Percentiles rank a stretch among this genome's conserved stretches.
Evolutionary conservation across 2,329 filamentous ascomycete species (phyloP).

Genomic region (Plectosphaerella cucumerina): DNA sequence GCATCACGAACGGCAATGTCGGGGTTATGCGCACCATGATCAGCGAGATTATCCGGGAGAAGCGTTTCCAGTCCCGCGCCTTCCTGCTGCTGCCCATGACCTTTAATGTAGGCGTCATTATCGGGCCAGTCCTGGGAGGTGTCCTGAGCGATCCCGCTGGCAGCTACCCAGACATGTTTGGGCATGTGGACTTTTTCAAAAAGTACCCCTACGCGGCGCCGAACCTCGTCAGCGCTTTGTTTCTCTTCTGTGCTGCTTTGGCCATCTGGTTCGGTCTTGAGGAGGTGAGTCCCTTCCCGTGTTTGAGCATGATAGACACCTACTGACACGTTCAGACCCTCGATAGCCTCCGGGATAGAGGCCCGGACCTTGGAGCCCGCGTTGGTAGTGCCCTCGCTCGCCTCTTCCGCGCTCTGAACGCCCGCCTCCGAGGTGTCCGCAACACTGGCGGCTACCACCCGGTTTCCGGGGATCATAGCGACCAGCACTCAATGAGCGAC

Average conservation of each 20-base stretch:
- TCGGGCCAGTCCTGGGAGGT: constrained; percentile 55
- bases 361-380: constrained; percentile 37
- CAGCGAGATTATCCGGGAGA: constrained; percentile 43
- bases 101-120: constrained; percentile 41
- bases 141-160: constrained; percentile 61
- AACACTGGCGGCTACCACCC: constrained; percentile 23
- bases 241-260: constrained; percentile 38
- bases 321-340: constrained; percentile 32
- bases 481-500: constrained; percentile 18
- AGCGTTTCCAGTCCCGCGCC: constrained; percentile 42
- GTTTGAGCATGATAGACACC: neutral
- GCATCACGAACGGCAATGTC: constrained; percentile 47
- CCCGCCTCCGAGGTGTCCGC: constrained; percentile 6
- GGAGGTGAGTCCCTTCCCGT: constrained; percentile 30
- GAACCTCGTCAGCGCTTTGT: constrained; percentile 47
- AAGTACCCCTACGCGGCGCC: constrained; percentile 51
- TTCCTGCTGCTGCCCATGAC: constrained; percentile 44
- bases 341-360: constrained; percentile 33
- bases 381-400: constrained; percentile 30
- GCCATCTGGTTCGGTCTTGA: constrained; percentile 47
- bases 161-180: constrained; percentile 55
- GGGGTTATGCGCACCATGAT: constrained; percentile 64
- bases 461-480: constrained; percentile 21
- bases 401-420: constrained; percentile 19
- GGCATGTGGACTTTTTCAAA: constrained; percentile 38